phyloP scores from a whole-genome alignment of 495 filamentous ascomycete species.

The Apiosordaria backusii region DNA sequence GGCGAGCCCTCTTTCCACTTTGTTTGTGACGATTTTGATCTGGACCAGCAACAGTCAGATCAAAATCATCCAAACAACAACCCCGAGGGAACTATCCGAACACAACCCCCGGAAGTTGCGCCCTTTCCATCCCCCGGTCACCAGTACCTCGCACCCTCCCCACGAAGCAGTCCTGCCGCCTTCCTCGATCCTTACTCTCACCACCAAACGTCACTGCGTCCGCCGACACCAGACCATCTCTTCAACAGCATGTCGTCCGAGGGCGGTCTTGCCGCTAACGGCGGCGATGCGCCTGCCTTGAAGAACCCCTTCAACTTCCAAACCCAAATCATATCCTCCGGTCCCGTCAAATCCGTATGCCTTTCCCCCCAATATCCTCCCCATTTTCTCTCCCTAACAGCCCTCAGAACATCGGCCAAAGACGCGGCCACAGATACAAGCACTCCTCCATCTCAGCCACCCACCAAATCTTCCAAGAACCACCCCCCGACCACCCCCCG shows the following conservation, averaged over 20 bases:
- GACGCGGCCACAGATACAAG: constrained; percentile 95
- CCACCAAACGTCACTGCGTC: constrained; percentile 17
- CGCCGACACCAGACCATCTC: constrained; percentile 26
- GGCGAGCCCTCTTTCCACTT: constrained; percentile 19
- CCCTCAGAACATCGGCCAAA: constrained; percentile 73
- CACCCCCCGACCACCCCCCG: constrained; percentile 80
- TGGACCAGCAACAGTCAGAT: constrained; percentile 1
- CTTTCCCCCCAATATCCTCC: background rate
- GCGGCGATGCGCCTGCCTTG: constrained; percentile 31
- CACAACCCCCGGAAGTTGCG: background rate
- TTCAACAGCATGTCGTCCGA: constrained; percentile 34
- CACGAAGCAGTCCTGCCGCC: constrained; percentile 17
- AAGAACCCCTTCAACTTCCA: constrained; percentile 89
- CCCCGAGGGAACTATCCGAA: background rate
- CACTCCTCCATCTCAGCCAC: constrained; percentile 83
- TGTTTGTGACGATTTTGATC: constrained; percentile 19
- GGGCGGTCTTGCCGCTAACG: constrained; percentile 29
- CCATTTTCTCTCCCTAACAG: background rate
- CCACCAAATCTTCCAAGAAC: constrained; percentile 95
- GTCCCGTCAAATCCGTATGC: constrained; percentile 78
- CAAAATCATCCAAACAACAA: background rate
- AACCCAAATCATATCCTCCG: constrained; percentile 71
- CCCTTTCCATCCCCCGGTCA: background rate
- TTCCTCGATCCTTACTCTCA: constrained; percentile 23
- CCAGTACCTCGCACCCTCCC: constrained; percentile 11